phyloP scores from a whole-genome alignment of 306 rosid genomes.

The Sophora flavescens region DNA sequence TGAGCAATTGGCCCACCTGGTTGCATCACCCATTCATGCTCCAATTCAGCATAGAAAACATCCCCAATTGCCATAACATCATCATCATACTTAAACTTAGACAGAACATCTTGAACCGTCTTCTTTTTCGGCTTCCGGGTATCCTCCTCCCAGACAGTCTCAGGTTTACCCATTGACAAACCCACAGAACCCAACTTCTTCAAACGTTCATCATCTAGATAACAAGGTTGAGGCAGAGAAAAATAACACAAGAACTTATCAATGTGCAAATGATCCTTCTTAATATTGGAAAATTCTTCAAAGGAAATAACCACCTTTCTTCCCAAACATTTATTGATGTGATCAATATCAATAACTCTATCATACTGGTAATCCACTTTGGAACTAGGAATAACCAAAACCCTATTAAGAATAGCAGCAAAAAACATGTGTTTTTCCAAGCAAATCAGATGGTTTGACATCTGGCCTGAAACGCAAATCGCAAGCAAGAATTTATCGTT shows the following conservation, averaged over 20 bases:
- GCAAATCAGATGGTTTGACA: constrained; percentile 96
- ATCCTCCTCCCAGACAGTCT: constrained; percentile 84
- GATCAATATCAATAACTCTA: constrained; percentile 83
- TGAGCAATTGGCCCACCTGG: constrained; percentile 95
- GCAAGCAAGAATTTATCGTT: constrained; percentile 75
- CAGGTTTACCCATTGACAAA: constrained; percentile 67
- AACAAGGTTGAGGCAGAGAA: constrained; percentile 78
- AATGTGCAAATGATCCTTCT: constrained; percentile 77
- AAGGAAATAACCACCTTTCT: constrained; percentile 79
- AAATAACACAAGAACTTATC: constrained; percentile 82
- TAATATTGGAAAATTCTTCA: constrained; percentile 70
- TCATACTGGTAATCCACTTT: constrained; percentile 74
- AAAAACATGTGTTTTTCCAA: constrained; percentile 95
- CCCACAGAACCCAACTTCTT: constrained; percentile 77
- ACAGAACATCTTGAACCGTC: constrained; percentile 73
- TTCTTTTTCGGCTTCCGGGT: constrained; percentile 65
- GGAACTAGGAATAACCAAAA: constrained; percentile 86
- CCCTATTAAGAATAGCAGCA: constrained; percentile 80
- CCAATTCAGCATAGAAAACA: constrained; percentile 84
- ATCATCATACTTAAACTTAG: constrained; percentile 67
- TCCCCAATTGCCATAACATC: constrained; percentile 96
- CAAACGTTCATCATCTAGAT: constrained; percentile 69
- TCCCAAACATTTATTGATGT: constrained; percentile 82
- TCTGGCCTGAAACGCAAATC: constrained; percentile 89
- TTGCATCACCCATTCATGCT: constrained; percentile 89